Base-by-base conservation (phyloP, 306 rosid genomes). In the Ceratonia siliqua region DNA sequence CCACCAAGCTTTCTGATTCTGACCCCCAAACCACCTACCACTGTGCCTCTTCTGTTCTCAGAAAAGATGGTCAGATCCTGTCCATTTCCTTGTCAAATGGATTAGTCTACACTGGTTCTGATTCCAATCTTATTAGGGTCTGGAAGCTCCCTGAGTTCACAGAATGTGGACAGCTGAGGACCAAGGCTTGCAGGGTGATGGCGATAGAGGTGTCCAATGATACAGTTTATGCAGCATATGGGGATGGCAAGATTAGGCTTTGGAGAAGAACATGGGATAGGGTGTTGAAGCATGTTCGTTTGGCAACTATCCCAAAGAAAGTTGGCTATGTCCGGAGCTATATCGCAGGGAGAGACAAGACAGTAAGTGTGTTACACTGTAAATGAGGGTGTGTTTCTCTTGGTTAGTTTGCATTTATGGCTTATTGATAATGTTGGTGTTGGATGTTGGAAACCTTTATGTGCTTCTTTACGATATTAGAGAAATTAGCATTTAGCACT, bases 81-180 rank as follows among this genome's bases (percentile, higher is more conserved):
- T 85, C 87, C 74, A 45, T 91, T 0, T 94, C 97, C 0, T 50
- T 87, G 10, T 91, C 91, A 20, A 84, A 82, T 20, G 87, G 92
- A 5, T 64, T 94, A 2, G 81, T 88, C n/a, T 94, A 91, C 86
- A 91, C 98, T 0, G 97, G 98, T 28, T 88, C 97, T 2, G 90
- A 82, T 14, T 58, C 86, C 58, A 89, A 88, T 48, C 33, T 87
- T 13, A 84, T 94, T 0, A 84, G 97, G 83, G 81, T 88, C 2
- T 94, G 98, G 98, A 91, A 90, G 79, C 83, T 94, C 6, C 96
- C 98, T 0, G 98, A 91, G 77, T 94, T 94, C 80, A 73, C 84
- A 1, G 96, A 94, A 63, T 94, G 91, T 32, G 96, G 92, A 12
- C 96, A 91, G 74, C 83, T 94, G 35, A 89, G 87, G 72, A 89